Evolutionary conservation across 78 protist species (phyloP), one percentile per base, ranked within the genome.

Genomic region (Dictyostelium purpureum): DNA sequence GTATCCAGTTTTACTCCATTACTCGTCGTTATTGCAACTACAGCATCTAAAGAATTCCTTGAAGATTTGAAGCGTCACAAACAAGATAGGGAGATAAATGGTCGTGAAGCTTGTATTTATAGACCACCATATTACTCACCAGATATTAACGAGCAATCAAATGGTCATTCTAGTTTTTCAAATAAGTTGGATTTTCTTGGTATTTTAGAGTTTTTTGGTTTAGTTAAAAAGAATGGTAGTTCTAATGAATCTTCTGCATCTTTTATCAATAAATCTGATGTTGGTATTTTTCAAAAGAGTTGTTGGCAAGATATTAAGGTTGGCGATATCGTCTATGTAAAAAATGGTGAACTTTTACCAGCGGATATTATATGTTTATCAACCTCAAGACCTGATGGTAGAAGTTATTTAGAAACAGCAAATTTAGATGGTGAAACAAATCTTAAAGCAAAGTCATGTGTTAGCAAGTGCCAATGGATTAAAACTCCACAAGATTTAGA

Each of bases 341-440:
- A 85, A 51, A 51, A 45, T 59, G 92, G 56, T 33, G 92, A 85
- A 31, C 21, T 76, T 21, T 73, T 85, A 35, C 92, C 92, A 14
- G 92, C 92, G n/a, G 92, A 85, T 47, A 85, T 85, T 37, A 37
- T 85, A 26, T 85, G 92, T 61, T 26, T 85, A 56, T 31, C 69
- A 6, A 59, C 92, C 7, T 73, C 83, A 28, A 85, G 92, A 74
- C n/a, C 80, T 0, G 92, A 85, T 59, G 80, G 82, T 33, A 51
- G 92, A 59, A 74, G 82, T 2, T 85, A 85, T 47, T 45, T 97
- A n/a, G 98, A 98, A 14, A 98, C 99, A 12, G 85, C 97, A 40
- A 96, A 98, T 42, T 70, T 98, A 10, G 99, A 98, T 63, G 99
- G 98, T 33, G 95, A 92, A 31, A 92, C 95, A 19, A 92, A 92